phyloP scores from a whole-genome alignment of 257 asterid genomes.

The Nemophila menziesii region DNA sequence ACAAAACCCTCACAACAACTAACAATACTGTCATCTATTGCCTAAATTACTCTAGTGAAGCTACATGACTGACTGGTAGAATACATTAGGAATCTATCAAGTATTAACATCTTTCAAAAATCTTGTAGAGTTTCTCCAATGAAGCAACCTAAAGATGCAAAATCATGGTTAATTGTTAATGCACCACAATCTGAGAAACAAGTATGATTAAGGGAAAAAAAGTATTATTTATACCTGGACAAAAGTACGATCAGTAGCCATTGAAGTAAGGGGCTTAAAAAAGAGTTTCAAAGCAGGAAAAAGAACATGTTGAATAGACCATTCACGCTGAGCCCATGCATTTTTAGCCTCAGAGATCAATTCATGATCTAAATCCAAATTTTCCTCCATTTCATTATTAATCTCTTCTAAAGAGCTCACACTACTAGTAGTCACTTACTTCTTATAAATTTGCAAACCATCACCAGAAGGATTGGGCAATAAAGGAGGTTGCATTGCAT shows the following conservation, averaged over 20 bases:
- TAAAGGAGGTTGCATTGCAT: constrained; percentile 88
- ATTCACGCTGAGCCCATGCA: constrained; percentile 96
- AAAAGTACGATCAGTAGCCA: constrained; percentile 92
- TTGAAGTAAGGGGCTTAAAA: constrained; percentile 67
- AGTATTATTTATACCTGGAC: constrained; percentile 45
- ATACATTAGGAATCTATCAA: too few species aligned
- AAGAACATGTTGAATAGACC: constrained; percentile 85
- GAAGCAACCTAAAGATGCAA: constrained; percentile 59
- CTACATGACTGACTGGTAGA: too few species aligned
- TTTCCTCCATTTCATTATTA: constrained; percentile 18
- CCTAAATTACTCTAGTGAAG: too few species aligned
- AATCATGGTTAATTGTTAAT: neutral
- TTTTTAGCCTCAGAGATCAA: constrained; percentile 69
- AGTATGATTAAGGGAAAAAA: neutral
- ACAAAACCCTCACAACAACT: too few species aligned
- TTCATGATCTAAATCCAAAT: constrained; percentile 41
- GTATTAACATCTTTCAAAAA: constrained; percentile 72
- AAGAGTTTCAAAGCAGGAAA: constrained; percentile 87
- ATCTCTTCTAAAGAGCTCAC: constrained; percentile 24
- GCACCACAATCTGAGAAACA: neutral
- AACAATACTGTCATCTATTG: too few species aligned
- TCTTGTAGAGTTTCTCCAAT: constrained; percentile 80
- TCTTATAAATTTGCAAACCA: constrained; percentile 65
- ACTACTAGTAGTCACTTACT: constrained; percentile 20
- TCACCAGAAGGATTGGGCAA: constrained; percentile 87